Base-by-base conservation (phyloP, 2,329 filamentous ascomycete genomes). In the Elsinoe perseae region DNA sequence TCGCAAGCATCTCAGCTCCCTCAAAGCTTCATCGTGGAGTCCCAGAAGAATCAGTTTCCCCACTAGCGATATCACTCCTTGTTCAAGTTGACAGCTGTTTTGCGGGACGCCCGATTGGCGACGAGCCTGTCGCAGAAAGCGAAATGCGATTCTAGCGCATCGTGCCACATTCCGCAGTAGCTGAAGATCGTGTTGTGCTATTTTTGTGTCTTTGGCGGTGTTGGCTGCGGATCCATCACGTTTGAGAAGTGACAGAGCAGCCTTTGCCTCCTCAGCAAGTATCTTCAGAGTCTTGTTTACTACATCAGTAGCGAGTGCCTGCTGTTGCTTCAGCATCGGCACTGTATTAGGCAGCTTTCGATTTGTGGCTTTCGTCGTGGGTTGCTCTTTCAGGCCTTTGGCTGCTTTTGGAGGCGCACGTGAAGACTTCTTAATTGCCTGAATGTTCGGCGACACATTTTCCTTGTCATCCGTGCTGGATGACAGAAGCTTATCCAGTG, bases 241-340 rank as follows among this genome's bases (percentile, higher is more conserved):
- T 16, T 40, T 65, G 12, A 70, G 14, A 36, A 18, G 38, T 40
- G 44, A 10, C 32, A 32, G 20, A 3, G 12, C 12, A 20, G 23
- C 23, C 12, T 42, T 58, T 10, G 53, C 60, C 56, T 82, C 82
- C 56, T 87, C 83, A n/a, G 78, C 77, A 2, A 92, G 76, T 8
- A 80, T 77, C 64, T 87, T 89, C 36, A 91, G 75, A 1, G 83
- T 78, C 5, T 76, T 74, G 66, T 91, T 92, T 64, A 89, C 81
- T 32, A 89, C 76, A 59, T 89, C 81, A 0, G 86, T 89, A 10
- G 87, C 86, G 32, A 91, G 72, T 43, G 80, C 75, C 52, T 82
- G 83, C 67, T 79, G 82, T 57, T 89, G 85, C 62, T 79, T 81
- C 4, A 75, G 66, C 3, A 77, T 72, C 27, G 85, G 68, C n/a